Base-by-base conservation (phyloP, 257 asterid genomes). In the Paraleonurus japonicus region DNA sequence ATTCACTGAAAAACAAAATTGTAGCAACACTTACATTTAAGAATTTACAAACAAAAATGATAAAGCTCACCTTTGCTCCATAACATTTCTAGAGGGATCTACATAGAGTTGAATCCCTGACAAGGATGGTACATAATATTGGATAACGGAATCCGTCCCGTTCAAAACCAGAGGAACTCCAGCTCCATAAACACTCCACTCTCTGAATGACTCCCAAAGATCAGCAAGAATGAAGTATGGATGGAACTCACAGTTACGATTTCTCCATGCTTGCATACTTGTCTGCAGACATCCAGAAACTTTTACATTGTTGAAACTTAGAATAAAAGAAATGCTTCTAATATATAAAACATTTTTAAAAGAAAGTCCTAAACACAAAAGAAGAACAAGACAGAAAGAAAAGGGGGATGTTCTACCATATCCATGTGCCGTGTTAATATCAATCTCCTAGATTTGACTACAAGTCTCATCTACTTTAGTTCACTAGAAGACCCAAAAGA, bases 111-210 rank as follows among this genome's bases (percentile, higher is more conserved):
- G 98, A 75, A 94, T 88, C 69, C 90, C 97, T 28, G 98, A 94
- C 35, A 94, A 84, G 62, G 87, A 91, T 4, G 98, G 98, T 45
- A 86, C 96, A 30, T 91, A 94, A 79, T 94, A 94, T 74, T 94
- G 97, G 55, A 90, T 81, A 69, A 94, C 96, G 3, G 90, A 86
- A 81, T 88, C 95, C 45, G 68, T 80, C 77, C 85, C 95, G 72
- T 83, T 80, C 80, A 88, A 81, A 73, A 86, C 69, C 47, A 94
- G 83, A 47, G 97, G 98, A 60, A 94, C 98, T 73, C 93, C 97
- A 53, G 85, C 98, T 61, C 98, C 97, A 81, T 94, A 94, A 3
- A 88, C 96, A 80, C 98, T 94, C 97, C 97, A 91, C 80, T 94
- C 98, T 66, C 88, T 81, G 61, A 89, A 94, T 71, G 92, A 82